Percentiles rank a stretch among this genome's conserved stretches.
Evolutionary conservation across 768 basidiomycete species (phyloP).

Genomic region (Suillus luteus): DNA sequence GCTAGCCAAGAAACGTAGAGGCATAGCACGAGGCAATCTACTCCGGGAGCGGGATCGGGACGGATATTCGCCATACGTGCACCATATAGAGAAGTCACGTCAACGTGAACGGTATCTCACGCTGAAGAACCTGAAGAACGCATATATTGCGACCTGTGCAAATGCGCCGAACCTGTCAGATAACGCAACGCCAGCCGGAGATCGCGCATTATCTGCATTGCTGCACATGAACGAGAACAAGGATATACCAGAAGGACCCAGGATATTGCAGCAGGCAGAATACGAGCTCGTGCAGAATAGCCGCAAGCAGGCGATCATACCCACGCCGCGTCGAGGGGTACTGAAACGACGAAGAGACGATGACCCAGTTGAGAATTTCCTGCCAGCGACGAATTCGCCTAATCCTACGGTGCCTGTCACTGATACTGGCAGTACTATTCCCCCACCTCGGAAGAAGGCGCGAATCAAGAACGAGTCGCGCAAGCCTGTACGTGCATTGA

Average conservation of each 20-base stretch:
- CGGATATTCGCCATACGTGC: conserved; percentile 17
- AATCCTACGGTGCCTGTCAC: conserved; percentile 10
- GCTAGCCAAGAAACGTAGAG: conserved; percentile 14
- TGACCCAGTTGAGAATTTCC: conserved; percentile 8
- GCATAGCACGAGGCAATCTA: conserved; percentile 11
- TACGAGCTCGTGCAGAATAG: conserved; percentile 26
- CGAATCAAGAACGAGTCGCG: conserved; percentile 15
- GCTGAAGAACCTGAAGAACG: conserved; percentile 32
- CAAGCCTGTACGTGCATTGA: conserved; percentile 12
- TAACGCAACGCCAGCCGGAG: conserved; percentile 12
- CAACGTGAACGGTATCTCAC: conserved; percentile 31
- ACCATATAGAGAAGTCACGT: conserved; percentile 28
- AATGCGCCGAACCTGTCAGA: conserved; percentile 14
- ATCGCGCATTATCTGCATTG: conserved; percentile 7
- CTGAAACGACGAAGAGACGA: conserved; percentile 32
- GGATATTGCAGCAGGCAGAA: conserved; percentile 26
- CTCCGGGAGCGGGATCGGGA: conserved; percentile 25
- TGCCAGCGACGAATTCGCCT: conserved; percentile 8
- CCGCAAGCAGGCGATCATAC: conserved; percentile 31
- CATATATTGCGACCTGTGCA: conserved; percentile 28
- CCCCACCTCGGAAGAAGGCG: conserved; percentile 23
- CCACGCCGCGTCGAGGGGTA: conserved; percentile 28
- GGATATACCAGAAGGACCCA: conserved; percentile 20
- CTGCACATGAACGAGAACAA: conserved; percentile 11
- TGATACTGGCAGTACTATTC: not conserved